Evolutionary conservation across 2,329 filamentous ascomycete genomes (phyloP).

Genomic region (Fusarium torulosum): DNA sequence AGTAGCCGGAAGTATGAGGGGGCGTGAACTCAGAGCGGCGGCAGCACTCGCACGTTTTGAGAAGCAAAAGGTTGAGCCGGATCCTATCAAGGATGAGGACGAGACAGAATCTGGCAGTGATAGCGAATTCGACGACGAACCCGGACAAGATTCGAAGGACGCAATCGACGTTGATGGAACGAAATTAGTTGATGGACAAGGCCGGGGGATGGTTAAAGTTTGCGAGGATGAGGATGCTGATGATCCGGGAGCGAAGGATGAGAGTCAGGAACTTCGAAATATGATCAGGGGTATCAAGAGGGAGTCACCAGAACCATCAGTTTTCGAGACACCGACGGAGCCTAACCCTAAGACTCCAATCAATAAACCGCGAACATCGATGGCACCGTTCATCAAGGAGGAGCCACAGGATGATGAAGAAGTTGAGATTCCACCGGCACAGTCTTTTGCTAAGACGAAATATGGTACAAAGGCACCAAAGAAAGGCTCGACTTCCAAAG

Average conservation of each 20-base stretch:
- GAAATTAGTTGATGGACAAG: constrained; percentile 74
- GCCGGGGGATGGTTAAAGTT: constrained; percentile 76
- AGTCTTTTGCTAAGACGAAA: not conserved
- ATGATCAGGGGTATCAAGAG: constrained; percentile 49
- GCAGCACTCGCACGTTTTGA: constrained; percentile 82
- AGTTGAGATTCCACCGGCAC: not conserved
- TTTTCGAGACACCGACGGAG: not conserved
- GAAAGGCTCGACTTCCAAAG: not conserved
- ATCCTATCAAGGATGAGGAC: constrained; percentile 51
- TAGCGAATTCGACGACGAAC: constrained; percentile 63
- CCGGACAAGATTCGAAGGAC: constrained; percentile 61
- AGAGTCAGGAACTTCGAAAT: constrained; percentile 75
- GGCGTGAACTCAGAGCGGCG: constrained; percentile 80
- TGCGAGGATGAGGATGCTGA: constrained; percentile 76
- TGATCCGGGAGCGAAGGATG: constrained; percentile 57
- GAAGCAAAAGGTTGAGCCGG: constrained; percentile 62
- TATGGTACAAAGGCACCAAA: not conserved
- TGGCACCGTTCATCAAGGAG: not conserved
- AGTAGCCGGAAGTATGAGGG: constrained; percentile 79
- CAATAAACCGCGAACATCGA: not conserved
- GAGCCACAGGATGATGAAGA: not conserved
- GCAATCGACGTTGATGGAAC: constrained; percentile 75
- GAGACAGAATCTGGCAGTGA: constrained; percentile 60
- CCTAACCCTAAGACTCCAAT: not conserved
- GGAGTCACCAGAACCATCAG: constrained; percentile 27